Evolutionary conservation across 108 stramenopile genomes (phyloP).

Genomic region (Conticribra guillardii): DNA sequence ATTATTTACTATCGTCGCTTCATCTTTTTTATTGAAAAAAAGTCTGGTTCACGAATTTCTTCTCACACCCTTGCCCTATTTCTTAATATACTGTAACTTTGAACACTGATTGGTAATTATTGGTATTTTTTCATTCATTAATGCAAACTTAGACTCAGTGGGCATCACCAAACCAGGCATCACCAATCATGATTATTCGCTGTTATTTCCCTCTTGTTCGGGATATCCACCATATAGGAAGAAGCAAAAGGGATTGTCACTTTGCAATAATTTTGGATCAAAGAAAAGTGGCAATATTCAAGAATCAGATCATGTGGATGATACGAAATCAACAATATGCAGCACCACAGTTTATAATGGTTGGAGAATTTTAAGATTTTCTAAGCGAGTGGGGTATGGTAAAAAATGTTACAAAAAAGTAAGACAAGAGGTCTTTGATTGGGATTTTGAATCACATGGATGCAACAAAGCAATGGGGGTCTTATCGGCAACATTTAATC

Average conservation of each 20-base stretch:
- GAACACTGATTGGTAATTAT: neutral
- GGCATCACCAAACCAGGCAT: constrained; percentile 20
- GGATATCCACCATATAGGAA: constrained; percentile 4
- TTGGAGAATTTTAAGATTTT: constrained; percentile 41
- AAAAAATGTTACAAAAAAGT: constrained; percentile 25
- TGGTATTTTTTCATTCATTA: neutral
- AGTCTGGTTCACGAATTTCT: no score
- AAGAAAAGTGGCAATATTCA: neutral
- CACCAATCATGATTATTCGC: neutral
- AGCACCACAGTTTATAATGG: constrained; percentile 17
- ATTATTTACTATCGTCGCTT: neutral
- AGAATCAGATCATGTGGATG: neutral
- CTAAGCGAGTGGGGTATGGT: constrained; percentile 30
- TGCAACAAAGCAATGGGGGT: constrained; percentile 34
- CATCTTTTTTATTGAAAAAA: no score
- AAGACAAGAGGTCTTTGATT: constrained; percentile 23
- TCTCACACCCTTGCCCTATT: no score
- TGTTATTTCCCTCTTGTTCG: constrained; percentile 5
- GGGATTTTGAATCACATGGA: constrained; percentile 30
- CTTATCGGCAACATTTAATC: neutral
- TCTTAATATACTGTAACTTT: neutral
- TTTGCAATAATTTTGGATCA: no score
- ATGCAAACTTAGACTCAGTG: constrained; percentile 12
- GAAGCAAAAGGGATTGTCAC: neutral
- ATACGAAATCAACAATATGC: neutral